Evolutionary conservation across 495 filamentous ascomycete species (phyloP), one percentile per base, ranked within the genome.

Genomic region (Xylaria acuta): DNA sequence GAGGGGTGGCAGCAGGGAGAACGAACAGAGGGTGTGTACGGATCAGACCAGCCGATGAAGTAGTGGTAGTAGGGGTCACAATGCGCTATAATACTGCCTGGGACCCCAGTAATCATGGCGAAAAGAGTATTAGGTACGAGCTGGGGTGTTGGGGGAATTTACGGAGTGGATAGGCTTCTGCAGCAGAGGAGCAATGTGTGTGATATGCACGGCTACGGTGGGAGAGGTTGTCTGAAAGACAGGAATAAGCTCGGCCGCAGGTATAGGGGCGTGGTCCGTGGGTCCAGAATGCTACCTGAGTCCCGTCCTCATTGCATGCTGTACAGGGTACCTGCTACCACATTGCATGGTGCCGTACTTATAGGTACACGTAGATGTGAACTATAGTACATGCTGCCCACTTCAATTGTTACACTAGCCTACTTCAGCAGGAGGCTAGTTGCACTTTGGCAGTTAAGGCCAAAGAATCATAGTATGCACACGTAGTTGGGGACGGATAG

Each of bases 1-100:
- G 30, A 68, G 63, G 70, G 62, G 56, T 66, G 69, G 60, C 45
- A 43, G 27, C 60, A 5, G 51, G 6, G 38, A 58, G 58, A 60
- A 22, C 58, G 58, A 38, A 60, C 58, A 18, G 66, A 25, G 66
- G 30, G 66, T 7, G 51, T 69, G 45, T 69, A 22, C 25, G 25
- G 8, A 69, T 56, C 51, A 27, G 32, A 18, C 58, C 58, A 60
- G 32, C 58, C 38, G 58, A 60, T 36, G 20, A 14, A 20, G 25
- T 45, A 25, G 3, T n/a, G n/a, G 32, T 14, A 49, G 41, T 45
- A 58, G 11, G 30, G 34, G 58, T 38, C 58, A 54, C 32, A 58
- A 38, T 6, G 53, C 53, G 30, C 67, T 60, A 64, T 63, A 54
- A 53, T 18, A 12, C 16, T 36, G 20, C 59, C n/a, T 22, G 2